phyloP scores from a whole-genome alignment of 805 yeast species.

The Wickerhamomyces sydowiorum region DNA sequence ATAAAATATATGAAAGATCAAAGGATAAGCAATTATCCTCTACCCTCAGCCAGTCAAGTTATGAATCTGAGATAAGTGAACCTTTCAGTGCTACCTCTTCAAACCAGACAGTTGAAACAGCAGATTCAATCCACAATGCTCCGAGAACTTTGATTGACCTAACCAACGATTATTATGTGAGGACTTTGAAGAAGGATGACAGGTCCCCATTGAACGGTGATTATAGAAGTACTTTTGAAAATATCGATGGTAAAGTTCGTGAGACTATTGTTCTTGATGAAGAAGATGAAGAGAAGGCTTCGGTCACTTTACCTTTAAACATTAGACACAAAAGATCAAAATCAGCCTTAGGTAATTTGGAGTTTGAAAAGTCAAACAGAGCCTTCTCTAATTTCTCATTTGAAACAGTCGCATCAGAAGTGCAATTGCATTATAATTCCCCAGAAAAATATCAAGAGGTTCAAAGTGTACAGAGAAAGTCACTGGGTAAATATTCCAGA shows the following conservation, averaged over 20 bases:
- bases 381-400: conserved; percentile 16
- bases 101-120: conserved; percentile 7
- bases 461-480: not conserved
- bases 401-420: conserved; percentile 20
- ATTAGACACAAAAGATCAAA: conserved; percentile 6
- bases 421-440: conserved; percentile 9
- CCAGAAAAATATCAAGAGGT: not conserved
- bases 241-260: conserved; percentile 12
- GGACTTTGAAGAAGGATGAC: not conserved
- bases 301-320: not conserved
- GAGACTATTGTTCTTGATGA: conserved; percentile 20
- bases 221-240: conserved; percentile 11
- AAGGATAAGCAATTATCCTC: conserved; percentile 7
- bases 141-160: conserved; percentile 6
- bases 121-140: not conserved
- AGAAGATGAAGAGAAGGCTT: conserved; percentile 2
- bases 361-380: conserved; percentile 4
- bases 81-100: conserved; percentile 14
- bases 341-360: conserved; percentile 5
- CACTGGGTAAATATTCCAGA: conserved; percentile 1
- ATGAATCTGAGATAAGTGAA: conserved; percentile 20
- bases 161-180: conserved; percentile 7
- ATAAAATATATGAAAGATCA: not conserved
- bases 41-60: conserved; percentile 17
- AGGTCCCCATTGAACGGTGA: not conserved